Conservation (phyloP, 2,329 filamentous ascomycete species). For the Parascedosporium putredinis region DNA sequence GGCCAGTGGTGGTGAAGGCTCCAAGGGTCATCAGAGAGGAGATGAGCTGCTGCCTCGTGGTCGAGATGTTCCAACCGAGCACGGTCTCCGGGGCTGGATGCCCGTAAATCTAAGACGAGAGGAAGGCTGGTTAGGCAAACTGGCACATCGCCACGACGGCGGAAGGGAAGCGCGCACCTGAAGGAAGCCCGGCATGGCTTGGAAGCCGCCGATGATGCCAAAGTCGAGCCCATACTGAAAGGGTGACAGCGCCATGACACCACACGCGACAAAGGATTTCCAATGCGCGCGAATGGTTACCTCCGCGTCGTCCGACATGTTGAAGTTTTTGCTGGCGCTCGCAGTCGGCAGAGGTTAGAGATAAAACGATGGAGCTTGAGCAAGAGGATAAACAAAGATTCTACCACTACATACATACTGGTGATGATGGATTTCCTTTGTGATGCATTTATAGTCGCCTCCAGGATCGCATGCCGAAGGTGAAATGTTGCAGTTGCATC, state of each 20-base stretch:
- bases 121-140: no score
- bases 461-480: no score
- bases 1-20: conserved; percentile 31
- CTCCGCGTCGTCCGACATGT: conserved; percentile 6
- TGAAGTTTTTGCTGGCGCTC: not conserved
- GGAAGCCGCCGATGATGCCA: conserved; percentile 36
- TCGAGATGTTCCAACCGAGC: conserved; percentile 33
- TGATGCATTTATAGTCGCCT: no score
- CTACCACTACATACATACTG: not conserved
- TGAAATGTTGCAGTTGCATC: no score
- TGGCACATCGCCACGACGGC: no score
- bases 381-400: not conserved
- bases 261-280: conserved; percentile 35
- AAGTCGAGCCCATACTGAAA: conserved; percentile 44
- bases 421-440: not conserved
- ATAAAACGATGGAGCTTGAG: not conserved
- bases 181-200: conserved; percentile 39
- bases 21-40: conserved; percentile 37
- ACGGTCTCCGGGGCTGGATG: conserved; percentile 17
- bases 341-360: not conserved
- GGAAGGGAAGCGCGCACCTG: conserved; percentile 12
- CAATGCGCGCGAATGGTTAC: conserved; percentile 27
- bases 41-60: conserved; percentile 34
- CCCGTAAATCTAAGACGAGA: conserved; percentile 30
- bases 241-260: conserved; percentile 19